Evolutionary conservation across 441 rosid genomes (phyloP).

Genomic region (Pelargonium exstipulatum): DNA sequence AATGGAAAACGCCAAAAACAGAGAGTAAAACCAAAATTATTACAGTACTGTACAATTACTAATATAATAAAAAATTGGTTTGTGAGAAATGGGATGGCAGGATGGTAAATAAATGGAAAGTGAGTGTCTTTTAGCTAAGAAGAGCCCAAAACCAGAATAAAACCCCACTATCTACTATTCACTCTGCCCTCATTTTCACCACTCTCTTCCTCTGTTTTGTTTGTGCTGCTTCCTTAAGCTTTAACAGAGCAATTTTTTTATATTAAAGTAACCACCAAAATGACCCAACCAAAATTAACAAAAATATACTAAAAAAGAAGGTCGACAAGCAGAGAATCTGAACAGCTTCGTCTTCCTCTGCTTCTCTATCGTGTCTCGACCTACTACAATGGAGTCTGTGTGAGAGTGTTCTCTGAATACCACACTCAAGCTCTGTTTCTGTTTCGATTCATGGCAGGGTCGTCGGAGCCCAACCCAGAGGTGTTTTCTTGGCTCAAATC

Average conservation of each 20-base stretch:
- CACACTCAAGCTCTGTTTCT: neutral
- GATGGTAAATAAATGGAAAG: neutral
- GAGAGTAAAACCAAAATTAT: neutral
- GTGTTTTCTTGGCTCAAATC: constrained; percentile 85
- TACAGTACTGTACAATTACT: neutral
- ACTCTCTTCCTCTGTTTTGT: constrained; percentile 1
- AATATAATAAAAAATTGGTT: too few species aligned
- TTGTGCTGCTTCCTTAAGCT: neutral
- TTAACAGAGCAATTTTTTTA: neutral
- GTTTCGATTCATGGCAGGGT: constrained; percentile 33
- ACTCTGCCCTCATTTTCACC: neutral
- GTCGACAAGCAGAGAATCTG: constrained; percentile 22
- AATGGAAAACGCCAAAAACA: neutral
- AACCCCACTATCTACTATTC: neutral
- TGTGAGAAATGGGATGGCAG: neutral
- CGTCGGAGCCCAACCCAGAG: constrained; percentile 46
- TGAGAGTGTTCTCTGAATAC: constrained; percentile 6
- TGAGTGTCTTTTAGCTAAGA: neutral
- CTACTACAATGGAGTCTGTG: constrained; percentile 23
- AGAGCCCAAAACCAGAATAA: neutral
- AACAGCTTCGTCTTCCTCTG: constrained; percentile 13
- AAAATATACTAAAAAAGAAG: neutral
- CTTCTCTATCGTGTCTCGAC: constrained; percentile 16
- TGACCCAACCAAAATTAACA: constrained; percentile 4
- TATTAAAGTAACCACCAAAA: neutral